Base-by-base conservation (phyloP, 148 eudicot species). In the Chenopodium formosanum region DNA sequence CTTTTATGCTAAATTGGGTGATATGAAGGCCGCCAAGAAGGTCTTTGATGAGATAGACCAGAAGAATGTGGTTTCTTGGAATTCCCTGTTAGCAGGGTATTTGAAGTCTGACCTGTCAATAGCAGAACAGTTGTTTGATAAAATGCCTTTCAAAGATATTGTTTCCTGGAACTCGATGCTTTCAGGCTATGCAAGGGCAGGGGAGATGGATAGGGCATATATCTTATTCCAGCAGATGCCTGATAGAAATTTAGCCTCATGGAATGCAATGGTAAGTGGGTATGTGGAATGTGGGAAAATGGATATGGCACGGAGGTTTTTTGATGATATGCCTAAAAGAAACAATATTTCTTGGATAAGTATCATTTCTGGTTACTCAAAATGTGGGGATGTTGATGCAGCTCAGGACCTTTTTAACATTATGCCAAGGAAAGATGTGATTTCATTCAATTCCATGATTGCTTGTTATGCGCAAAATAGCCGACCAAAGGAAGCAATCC, bases 141-240 rank as follows among this genome's bases (percentile, higher is more conserved):
- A 89, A 60, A 91, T 93, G 87, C 91, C 91, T 1, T 48, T 25
- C 53, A 92, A 87, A 83, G 98, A 94, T 81, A 87, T 84, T 44
- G 77, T 93, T 68, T 89, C 98, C 11, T 93, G 97, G 98, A 94
- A 94, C 81, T 86, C 98, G 8, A 88, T 94, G 93, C 80, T 93
- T 80, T 88, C 91, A 0, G 95, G 95, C 20, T 94, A 89, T 72
- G 88, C 89, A 69, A 91, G 89, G 73, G 79, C 76, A 1, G 83
- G 90, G 66, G 70, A 93, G 83, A 89, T 91, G 94, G 92, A 93
- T 23, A 87, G 81, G 66, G 98, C 95, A 22, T 80, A 68, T 47
- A 73, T 78, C 31, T 83, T 94, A 74, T 94, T 94, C 82, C 76
- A 75, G 27, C 75, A 83, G 70, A 93, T 91, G 91, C 94, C 95